A percentile compares a stretch with the other conserved stretches of the same genome.
phyloP scores from a whole-genome alignment of 2,329 filamentous ascomycete genomes.

The Cladosporium sp. region DNA sequence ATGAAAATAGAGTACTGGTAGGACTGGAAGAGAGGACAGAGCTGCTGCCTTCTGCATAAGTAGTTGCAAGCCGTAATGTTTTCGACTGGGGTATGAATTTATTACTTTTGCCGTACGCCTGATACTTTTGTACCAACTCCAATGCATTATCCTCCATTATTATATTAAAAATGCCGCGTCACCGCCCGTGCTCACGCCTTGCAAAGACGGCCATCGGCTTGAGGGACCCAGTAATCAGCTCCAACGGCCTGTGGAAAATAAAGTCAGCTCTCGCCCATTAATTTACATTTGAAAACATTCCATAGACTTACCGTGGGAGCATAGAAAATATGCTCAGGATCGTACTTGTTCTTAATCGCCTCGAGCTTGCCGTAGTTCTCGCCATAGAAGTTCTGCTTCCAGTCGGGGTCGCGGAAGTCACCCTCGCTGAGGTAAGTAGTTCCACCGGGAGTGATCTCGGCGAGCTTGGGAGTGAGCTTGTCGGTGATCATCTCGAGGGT shows the following conservation, averaged over 20 bases:
- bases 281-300: background rate
- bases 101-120: too few species aligned
- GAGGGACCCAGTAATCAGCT: slow-evolving; percentile 3
- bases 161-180: too few species aligned
- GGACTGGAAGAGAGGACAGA: too few species aligned
- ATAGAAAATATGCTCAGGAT: slow-evolving; percentile 40
- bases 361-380: slow-evolving; percentile 35
- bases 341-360: slow-evolving; percentile 38
- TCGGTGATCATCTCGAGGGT: slow-evolving; percentile 37
- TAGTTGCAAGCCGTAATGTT: too few species aligned
- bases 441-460: slow-evolving; percentile 35
- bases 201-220: slow-evolving; percentile 5
- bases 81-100: too few species aligned
- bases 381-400: slow-evolving; percentile 40
- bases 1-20: too few species aligned
- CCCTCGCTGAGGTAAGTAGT: slow-evolving; percentile 34
- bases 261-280: background rate
- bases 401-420: slow-evolving; percentile 38
- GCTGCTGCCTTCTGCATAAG: too few species aligned
- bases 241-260: background rate
- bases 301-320: slow-evolving; percentile 28
- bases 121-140: too few species aligned
- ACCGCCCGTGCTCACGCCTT: slow-evolving; percentile 1
- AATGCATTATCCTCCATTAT: too few species aligned
- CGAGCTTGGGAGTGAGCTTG: slow-evolving; percentile 35